These are phyloP conservation scores for Ramularia collo-cygni DNA, from an alignment of 2,329 filamentous ascomycete genomes.

Conservation along the genomic window DNA sequence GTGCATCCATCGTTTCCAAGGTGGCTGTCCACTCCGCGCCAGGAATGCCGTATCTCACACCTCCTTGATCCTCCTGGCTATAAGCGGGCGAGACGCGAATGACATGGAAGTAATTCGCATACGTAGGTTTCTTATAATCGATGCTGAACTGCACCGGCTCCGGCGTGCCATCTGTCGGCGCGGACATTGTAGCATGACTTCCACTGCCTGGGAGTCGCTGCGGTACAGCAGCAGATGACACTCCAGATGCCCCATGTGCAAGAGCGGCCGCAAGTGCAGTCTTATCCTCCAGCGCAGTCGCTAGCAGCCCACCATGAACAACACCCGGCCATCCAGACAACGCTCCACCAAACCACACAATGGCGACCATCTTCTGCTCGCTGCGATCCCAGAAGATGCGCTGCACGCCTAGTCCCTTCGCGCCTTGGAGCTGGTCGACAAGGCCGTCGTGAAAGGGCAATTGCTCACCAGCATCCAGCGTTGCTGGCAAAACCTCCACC, in stretches of 20 bases:
- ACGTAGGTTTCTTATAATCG: constrained; percentile 56
- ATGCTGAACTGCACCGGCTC: constrained; percentile 41
- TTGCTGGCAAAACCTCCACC: constrained; percentile 25
- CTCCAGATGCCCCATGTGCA: constrained; percentile 27
- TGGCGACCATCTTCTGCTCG: constrained; percentile 52
- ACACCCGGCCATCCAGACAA: constrained; percentile 64
- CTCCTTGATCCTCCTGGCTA: constrained; percentile 13
- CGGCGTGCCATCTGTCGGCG: constrained; percentile 4
- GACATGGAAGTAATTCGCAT: constrained; percentile 57
- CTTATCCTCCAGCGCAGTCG: constrained; percentile 63
- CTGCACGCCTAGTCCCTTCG: constrained; percentile 44
- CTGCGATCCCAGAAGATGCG: constrained; percentile 56
- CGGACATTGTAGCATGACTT: constrained; percentile 26
- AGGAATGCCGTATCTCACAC: constrained; percentile 18
- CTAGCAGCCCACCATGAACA: constrained; percentile 64
- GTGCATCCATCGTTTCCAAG: constrained; percentile 51
- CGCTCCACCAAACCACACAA: constrained; percentile 63
- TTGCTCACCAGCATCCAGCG: constrained; percentile 7
- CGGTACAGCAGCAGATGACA: constrained; percentile 21
- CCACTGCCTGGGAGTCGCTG: constrained; percentile 28
- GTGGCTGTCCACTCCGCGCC: constrained; percentile 45
- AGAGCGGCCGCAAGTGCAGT: constrained; percentile 59
- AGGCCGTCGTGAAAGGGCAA: constrained; percentile 17
- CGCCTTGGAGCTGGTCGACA: constrained; percentile 31
- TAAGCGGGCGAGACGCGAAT: constrained; percentile 43